Evolutionary conservation across 1,284 basidiomycete genomes (phyloP).

Genomic region (Ceratobasidium sp.): DNA sequence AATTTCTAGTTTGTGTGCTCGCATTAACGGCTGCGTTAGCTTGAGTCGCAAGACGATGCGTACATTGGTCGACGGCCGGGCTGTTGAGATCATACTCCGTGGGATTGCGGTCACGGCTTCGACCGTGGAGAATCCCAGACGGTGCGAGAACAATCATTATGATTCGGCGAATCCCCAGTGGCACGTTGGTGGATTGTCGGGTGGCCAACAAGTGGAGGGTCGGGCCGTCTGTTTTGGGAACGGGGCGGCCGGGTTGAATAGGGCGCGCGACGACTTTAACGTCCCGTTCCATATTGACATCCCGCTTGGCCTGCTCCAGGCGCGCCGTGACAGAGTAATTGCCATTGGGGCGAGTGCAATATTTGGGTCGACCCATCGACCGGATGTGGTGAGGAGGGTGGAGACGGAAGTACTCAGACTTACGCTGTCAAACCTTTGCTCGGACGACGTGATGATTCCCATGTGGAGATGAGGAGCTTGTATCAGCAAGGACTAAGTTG

Average conservation of each 20-base stretch:
- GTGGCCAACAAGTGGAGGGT: conserved; percentile 24
- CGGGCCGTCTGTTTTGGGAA: conserved; percentile 30
- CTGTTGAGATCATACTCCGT: conserved; percentile 25
- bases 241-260: conserved; percentile 9
- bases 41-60: conserved; percentile 37
- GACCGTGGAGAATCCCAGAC: conserved; percentile 35
- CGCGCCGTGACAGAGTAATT: conserved; percentile 22
- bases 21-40: conserved; percentile 28
- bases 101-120: conserved; percentile 31
- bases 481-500: background rate
- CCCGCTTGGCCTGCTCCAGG: conserved; percentile 21
- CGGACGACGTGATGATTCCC: conserved; percentile 25
- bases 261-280: conserved; percentile 24
- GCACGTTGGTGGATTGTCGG: conserved; percentile 35
- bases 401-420: conserved; percentile 31
- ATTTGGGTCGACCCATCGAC: conserved; percentile 33
- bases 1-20: conserved; percentile 17
- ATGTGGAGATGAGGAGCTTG: conserved; percentile 21
- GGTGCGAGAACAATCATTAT: conserved; percentile 35
- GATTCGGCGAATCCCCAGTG: conserved; percentile 28
- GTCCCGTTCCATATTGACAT: conserved; percentile 34
- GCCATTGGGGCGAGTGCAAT: conserved; percentile 27
- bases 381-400: conserved; percentile 14
- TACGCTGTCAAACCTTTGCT: conserved; percentile 23
- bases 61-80: conserved; percentile 16